These are phyloP conservation scores for Monosporascus sp. DNA, from an alignment of 2,329 filamentous ascomycete species.

Conservation along the genomic window DNA sequence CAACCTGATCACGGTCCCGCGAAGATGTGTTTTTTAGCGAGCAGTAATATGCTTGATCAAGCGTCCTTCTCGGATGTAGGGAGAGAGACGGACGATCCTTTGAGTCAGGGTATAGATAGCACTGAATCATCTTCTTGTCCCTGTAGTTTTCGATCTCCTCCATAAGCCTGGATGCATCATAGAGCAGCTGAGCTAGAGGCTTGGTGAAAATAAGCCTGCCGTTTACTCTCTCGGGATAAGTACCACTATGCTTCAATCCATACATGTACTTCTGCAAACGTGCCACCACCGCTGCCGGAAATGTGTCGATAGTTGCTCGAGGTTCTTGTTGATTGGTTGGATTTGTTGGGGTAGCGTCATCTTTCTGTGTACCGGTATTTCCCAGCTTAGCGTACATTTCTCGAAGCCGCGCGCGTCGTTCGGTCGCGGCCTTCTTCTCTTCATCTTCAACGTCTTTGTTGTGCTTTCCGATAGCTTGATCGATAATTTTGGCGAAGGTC, in stretches of 20 bases:
- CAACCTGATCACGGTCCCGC: conserved; percentile 37
- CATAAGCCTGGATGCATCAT: conserved; percentile 5
- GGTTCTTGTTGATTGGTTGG: no score
- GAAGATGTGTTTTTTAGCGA: conserved; percentile 30
- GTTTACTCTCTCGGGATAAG: no score
- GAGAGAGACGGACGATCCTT: conserved; percentile 19
- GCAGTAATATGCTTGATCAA: conserved; percentile 42
- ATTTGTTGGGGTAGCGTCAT: no score
- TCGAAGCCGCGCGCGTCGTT: no score
- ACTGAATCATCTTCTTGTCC: conserved; percentile 7
- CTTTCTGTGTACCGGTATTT: no score
- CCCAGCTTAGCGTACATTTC: no score
- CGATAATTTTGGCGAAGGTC: conserved; percentile 1
- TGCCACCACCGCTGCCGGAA: background rate
- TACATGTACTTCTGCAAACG: background rate
- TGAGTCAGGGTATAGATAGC: conserved; percentile 7
- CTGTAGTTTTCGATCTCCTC: conserved; percentile 6
- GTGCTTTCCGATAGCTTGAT: background rate
- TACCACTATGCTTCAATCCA: background rate
- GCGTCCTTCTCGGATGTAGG: conserved; percentile 37
- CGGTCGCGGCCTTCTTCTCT: no score
- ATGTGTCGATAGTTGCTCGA: no score
- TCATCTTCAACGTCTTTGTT: background rate
- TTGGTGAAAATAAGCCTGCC: no score
- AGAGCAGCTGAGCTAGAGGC: conserved; percentile 4